Percentiles rank a stretch among this genome's conserved stretches.
Conservation (phyloP, 2,329 filamentous ascomycete species). For the Talaromyces sp. region DNA sequence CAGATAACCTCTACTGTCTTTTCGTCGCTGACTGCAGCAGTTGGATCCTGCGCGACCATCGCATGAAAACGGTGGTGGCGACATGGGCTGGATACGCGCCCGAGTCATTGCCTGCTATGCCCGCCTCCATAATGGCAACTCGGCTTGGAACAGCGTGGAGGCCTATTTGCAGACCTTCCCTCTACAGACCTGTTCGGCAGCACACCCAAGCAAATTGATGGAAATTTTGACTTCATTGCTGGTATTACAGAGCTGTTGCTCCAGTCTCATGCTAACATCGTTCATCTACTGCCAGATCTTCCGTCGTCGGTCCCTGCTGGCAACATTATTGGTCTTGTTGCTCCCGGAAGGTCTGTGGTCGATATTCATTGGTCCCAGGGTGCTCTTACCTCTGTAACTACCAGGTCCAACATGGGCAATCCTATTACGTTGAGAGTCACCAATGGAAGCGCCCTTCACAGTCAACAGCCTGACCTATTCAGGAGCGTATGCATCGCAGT, state of each 20-base stretch:
- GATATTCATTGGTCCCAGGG: constrained; percentile 31
- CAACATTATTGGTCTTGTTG: constrained; percentile 28
- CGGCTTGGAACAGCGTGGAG: constrained; percentile 26
- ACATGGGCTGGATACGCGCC: constrained; percentile 47
- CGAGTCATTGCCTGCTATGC: constrained; percentile 47
- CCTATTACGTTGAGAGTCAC: not conserved
- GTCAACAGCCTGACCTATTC: not conserved
- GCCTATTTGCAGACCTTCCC: not conserved
- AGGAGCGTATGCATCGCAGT: no score
- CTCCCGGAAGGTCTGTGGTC: constrained; percentile 31
- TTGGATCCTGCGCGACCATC: constrained; percentile 21
- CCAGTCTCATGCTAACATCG: constrained; percentile 30
- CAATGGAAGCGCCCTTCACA: not conserved
- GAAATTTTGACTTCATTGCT: constrained; percentile 44
- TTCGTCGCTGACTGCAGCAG: not conserved
- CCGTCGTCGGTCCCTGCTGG: constrained; percentile 28
- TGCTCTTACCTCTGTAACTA: not conserved
- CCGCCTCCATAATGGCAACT: constrained; percentile 35
- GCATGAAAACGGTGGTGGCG: constrained; percentile 25
- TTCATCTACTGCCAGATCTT: constrained; percentile 34
- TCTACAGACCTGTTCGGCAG: constrained; percentile 34
- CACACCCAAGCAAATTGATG: constrained; percentile 45
- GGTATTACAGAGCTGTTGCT: constrained; percentile 44
- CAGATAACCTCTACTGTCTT: not conserved
- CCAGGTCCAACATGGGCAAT: not conserved